Evolutionary conservation across 2,329 filamentous ascomycete genomes (phyloP).

Genomic region (Amphichorda felina): DNA sequence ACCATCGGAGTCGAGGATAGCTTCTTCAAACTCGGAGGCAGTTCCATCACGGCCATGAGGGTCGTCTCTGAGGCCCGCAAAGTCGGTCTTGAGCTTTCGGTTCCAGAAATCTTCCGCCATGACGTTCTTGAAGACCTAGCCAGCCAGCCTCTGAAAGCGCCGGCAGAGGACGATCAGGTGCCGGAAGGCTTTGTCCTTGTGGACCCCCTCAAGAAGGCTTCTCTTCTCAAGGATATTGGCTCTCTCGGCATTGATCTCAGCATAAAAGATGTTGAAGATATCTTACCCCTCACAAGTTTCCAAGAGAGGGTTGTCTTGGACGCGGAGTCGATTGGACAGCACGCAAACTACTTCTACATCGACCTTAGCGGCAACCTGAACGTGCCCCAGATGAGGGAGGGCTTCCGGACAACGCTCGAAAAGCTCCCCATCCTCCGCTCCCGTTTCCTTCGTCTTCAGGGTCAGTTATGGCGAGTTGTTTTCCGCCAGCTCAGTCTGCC

Average conservation of each 20-base stretch:
- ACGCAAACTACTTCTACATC: constrained; percentile 8
- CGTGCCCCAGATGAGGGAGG: constrained; percentile 5
- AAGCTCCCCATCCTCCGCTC: constrained; percentile 7
- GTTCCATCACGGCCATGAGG: constrained; percentile 35
- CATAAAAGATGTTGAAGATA: constrained; percentile 2
- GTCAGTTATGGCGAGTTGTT: constrained; percentile 7
- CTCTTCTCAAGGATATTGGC: background rate
- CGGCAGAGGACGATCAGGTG: background rate
- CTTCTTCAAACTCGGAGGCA: constrained; percentile 35
- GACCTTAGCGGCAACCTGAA: constrained; percentile 5
- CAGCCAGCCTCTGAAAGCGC: background rate
- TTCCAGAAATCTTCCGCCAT: constrained; percentile 3
- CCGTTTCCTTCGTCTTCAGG: constrained; percentile 6
- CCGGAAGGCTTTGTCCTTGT: background rate
- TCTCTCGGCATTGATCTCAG: background rate
- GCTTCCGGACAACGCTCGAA: background rate
- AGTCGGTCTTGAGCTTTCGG: constrained; percentile 9
- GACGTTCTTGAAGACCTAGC: background rate
- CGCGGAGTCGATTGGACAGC: constrained; percentile 5
- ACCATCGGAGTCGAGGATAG: constrained; percentile 26
- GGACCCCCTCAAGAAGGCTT: background rate
- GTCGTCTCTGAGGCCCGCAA: constrained; percentile 6
- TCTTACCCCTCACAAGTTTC: constrained; percentile 3
- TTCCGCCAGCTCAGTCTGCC: constrained; percentile 1
- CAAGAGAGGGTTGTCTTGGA: constrained; percentile 2